Evolutionary conservation across 345 rosid species (phyloP).

Genomic region (Psidium friedrichsthalianum): DNA sequence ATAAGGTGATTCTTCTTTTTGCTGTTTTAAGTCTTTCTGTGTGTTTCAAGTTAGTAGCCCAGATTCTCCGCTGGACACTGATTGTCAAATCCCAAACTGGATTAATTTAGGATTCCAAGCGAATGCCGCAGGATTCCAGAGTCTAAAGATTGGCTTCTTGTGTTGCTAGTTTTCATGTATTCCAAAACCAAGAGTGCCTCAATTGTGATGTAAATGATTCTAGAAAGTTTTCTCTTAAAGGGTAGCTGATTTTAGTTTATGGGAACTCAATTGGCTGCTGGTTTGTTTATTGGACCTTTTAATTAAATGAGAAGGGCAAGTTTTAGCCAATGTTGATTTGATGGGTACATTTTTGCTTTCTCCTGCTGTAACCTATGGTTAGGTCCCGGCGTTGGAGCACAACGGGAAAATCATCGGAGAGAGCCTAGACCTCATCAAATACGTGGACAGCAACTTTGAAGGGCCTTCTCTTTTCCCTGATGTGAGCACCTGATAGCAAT

Average conservation of each 20-base stretch:
- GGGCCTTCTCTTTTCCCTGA: slow-evolving; percentile 65
- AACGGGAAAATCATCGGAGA: slow-evolving; percentile 75
- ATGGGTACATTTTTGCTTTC: background rate
- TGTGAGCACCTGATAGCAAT: too few relatives aligned
- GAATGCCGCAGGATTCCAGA: background rate
- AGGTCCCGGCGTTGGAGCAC: slow-evolving; percentile 94
- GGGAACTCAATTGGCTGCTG: background rate
- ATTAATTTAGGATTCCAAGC: background rate
- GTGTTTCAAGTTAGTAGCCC: background rate
- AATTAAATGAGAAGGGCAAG: background rate
- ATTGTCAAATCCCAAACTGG: background rate
- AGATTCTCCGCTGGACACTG: background rate
- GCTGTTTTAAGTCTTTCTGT: background rate
- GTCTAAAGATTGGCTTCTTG: background rate
- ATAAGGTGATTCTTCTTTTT: slow-evolving; percentile 40
- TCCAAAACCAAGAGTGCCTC: background rate
- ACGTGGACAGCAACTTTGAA: slow-evolving; percentile 66
- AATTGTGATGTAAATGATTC: background rate
- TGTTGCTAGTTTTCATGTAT: background rate
- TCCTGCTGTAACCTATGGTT: background rate
- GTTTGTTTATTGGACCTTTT: background rate
- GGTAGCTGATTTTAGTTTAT: background rate
- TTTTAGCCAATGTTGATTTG: background rate
- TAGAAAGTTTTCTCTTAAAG: background rate
- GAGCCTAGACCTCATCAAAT: slow-evolving; percentile 74